Base-by-base conservation (phyloP, 805 yeast genomes). In the Sugiyamaella lignohabitans region DNA sequence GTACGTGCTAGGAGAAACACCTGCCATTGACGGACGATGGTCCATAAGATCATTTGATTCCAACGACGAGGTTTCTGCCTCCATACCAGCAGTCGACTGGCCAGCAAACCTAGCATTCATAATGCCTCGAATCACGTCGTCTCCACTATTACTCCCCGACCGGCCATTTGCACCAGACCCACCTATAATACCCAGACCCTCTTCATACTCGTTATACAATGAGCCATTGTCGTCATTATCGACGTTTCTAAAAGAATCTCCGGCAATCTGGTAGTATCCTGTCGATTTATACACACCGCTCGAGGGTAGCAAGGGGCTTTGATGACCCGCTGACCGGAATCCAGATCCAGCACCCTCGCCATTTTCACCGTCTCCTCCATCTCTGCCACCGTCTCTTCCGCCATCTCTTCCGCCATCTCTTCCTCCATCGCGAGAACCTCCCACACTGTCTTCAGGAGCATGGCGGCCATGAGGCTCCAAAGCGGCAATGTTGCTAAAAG, bases 31-130 rank as follows among this genome's bases (percentile, higher is more conserved):
- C 11, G 39, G 37, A 16, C 47, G 48, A 22, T 54, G 57, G 35
- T 54, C 57, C 49, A 50, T 20, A 20, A 54, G 21, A 32, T 54
- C 54, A 11, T 29, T 40, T 10, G 54, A 47, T 4, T 50, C 53
- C 16, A 50, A 21, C 6, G 38, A 35, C 6, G 38, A 35, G 11
- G 5, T 49, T 17, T 5, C 34, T 36, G 10, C 40, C 30, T 14
- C 18, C 5, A 14, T 21, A 46, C 14, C 47, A 42, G 17, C 18
- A n/a, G 29, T 8, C 53, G 50, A n/a, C n/a, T n/a, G n/a, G n/a
- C n/a, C n/a, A n/a, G n/a, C n/a, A n/a, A n/a, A n/a, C n/a, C n/a
- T n/a, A n/a, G n/a, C n/a, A n/a, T n/a, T n/a, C n/a, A n/a, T n/a
- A n/a, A n/a, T n/a, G n/a, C n/a, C n/a, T 5, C 38, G 34, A 4